Evolutionary conservation across 176 grass and related monocot species (phyloP).

Genomic region (Calamus simplicifolius): DNA sequence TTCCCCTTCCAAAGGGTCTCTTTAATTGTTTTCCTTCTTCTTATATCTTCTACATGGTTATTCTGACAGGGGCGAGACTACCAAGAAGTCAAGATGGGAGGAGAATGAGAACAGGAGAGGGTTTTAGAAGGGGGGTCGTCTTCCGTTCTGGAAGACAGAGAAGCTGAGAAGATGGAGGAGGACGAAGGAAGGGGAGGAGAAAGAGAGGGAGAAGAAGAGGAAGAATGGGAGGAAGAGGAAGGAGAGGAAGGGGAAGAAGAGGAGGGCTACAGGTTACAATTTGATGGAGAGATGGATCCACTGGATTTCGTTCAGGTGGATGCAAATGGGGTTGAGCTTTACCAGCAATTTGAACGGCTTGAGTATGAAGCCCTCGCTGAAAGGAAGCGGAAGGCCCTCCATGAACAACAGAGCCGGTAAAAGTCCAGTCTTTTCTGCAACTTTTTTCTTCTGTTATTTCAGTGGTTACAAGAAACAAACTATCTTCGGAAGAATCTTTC

Average conservation of each 20-base stretch:
- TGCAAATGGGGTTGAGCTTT: constrained; percentile 31
- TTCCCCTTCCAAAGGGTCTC: too few species aligned
- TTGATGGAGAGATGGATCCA: constrained; percentile 26
- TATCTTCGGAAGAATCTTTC: not conserved
- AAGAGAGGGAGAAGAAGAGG: not conserved
- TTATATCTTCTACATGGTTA: too few species aligned
- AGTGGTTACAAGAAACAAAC: too few species aligned
- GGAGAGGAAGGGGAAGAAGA: constrained; percentile 24
- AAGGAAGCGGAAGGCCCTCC: constrained; percentile 61
- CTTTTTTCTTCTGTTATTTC: too few species aligned
- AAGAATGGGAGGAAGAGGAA: constrained; percentile 17
- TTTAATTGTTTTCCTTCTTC: too few species aligned
- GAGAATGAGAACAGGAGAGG: too few species aligned
- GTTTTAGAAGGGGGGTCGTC: too few species aligned
- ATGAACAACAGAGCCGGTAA: constrained; percentile 24
- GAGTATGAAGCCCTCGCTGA: constrained; percentile 54
- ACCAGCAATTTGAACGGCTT: constrained; percentile 34
- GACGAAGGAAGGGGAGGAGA: not conserved
- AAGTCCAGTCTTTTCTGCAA: not conserved
- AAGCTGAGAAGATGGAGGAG: constrained; percentile 7
- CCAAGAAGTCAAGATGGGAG: too few species aligned
- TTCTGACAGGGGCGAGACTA: too few species aligned
- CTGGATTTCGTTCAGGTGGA: constrained; percentile 25
- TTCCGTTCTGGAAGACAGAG: not conserved
- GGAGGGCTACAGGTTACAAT: constrained; percentile 24